Evolutionary conservation across 2,329 filamentous ascomycete genomes (phyloP).

Genomic region (Pezicula neosporulosa): DNA sequence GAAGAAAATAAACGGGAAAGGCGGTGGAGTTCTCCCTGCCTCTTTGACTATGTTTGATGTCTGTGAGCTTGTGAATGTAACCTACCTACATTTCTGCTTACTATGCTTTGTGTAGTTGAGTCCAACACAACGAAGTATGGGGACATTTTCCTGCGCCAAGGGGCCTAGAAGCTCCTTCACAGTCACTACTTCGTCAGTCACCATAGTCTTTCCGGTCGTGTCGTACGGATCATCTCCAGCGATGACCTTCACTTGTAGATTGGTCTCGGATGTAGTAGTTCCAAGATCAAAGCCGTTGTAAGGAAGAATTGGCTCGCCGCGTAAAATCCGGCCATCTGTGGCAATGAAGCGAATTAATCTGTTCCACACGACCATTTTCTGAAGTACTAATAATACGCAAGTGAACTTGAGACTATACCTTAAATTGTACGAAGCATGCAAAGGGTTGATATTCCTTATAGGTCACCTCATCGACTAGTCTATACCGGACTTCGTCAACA

Average conservation of each 20-base stretch:
- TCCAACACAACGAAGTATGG: constrained; percentile 55
- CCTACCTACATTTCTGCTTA: constrained; percentile 15
- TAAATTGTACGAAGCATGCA: no score
- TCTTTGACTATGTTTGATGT: no score
- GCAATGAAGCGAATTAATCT: constrained; percentile 52
- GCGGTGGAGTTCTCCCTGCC: no score
- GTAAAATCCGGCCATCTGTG: constrained; percentile 44
- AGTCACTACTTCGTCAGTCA: constrained; percentile 50
- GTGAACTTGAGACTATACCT: no score
- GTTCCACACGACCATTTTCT: constrained; percentile 35
- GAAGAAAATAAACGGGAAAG: constrained; percentile 22
- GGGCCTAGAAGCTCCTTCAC: constrained; percentile 53
- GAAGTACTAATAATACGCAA: no score
- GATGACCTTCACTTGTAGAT: constrained; percentile 49
- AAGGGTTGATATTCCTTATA: no score
- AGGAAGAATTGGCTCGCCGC: constrained; percentile 49
- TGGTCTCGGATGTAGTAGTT: constrained; percentile 39
- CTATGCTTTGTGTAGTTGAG: constrained; percentile 58
- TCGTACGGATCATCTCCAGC: constrained; percentile 47
- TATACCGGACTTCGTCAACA: no score
- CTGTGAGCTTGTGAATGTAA: no score
- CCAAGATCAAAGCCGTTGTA: constrained; percentile 44
- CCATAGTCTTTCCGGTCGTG: constrained; percentile 38
- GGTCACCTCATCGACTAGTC: no score
- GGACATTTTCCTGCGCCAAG: constrained; percentile 45